Evolutionary conservation across 495 filamentous ascomycete genomes (phyloP), one percentile per base, ranked within the genome.

Genomic region (Penicillium egyptiacum): DNA sequence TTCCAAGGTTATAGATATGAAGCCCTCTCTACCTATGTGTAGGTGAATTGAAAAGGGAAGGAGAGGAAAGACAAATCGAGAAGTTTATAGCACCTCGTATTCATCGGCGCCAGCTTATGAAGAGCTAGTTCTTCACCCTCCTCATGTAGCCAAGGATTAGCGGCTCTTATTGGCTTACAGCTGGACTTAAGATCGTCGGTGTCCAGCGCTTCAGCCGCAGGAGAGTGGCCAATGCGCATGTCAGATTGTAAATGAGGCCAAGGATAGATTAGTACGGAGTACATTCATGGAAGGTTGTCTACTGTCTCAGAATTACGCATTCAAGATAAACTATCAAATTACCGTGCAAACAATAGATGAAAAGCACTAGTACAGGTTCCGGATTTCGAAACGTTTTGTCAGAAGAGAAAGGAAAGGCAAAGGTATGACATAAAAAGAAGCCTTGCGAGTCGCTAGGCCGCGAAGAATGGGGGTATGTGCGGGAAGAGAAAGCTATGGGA

Each of bases 401-500:
- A 50, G 43, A 46, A 50, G 53, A 54, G 57, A 67, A 63, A 41
- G 30, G 50, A 50, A 60, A 60, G 54, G 56, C 30, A 49, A 50
- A 47, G 63, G 51, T 59, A 59, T 60, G 56, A 51, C 48, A 58
- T 62, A 60, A 57, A 63, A 53, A 48, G 61, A 67, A 60, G 64
- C 64, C 55, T 39, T 57, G 60, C 53, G 31, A 60, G 62, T 56
- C 43, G 52, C 43, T 35, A 51, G 61, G 56, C 47, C 50, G 47
- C 37, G 57, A 57, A 50, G 44, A 46, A 33, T 61, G 57, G 63
- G 59, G 61, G 61, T 67, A 65, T 64, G 66, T 55, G 64, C 61
- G 59, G 50, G 62, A 62, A 62, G 37, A 64, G 63, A 60, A 66
- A 64, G 60, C 60, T 66, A 66, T 65, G 65, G 62, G 65, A 63